These are phyloP conservation scores for Backusella sp. DNA, from an alignment of 192 early-diverging fungal genomes.

Conservation along the genomic window DNA sequence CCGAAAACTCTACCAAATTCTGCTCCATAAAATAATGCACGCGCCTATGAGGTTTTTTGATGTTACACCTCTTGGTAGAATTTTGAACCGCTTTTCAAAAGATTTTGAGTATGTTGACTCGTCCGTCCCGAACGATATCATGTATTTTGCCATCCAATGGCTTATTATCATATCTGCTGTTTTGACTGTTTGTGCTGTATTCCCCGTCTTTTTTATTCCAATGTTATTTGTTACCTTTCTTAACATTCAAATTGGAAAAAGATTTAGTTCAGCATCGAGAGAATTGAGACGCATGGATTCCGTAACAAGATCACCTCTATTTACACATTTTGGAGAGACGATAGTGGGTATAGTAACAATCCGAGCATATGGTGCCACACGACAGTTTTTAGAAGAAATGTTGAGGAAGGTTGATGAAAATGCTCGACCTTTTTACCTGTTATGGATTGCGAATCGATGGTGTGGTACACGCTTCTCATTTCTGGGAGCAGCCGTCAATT, in stretches of 20 bases:
- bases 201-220: constrained; percentile 59
- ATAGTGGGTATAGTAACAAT: constrained; percentile 76
- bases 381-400: constrained; percentile 60
- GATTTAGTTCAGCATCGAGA: constrained; percentile 63
- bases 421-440: constrained; percentile 75
- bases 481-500: constrained; percentile 68
- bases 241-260: constrained; percentile 52
- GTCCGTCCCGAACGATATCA: constrained; percentile 46
- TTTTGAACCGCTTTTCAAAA: constrained; percentile 87
- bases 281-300: constrained; percentile 87
- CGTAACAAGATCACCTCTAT: constrained; percentile 68
- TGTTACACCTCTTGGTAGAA: constrained; percentile 76
- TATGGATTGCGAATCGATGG: constrained; percentile 86
- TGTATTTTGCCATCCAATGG: constrained; percentile 44
- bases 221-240: constrained; percentile 37
- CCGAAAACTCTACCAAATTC: constrained; percentile 48
- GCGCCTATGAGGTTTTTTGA: constrained; percentile 88
- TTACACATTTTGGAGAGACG: constrained; percentile 75
- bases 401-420: constrained; percentile 46
- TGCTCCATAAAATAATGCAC: constrained; percentile 57
- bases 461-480: constrained; percentile 75
- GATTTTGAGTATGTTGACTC: constrained; percentile 83
- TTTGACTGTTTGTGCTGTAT: constrained; percentile 58
- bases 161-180: constrained; percentile 54
- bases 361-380: constrained; percentile 75